Percentiles rank a stretch among this genome's conserved stretches.
These are phyloP conservation scores for Zalaria obscura DNA, from an alignment of 2,329 filamentous ascomycete species.

Conservation along the genomic window DNA sequence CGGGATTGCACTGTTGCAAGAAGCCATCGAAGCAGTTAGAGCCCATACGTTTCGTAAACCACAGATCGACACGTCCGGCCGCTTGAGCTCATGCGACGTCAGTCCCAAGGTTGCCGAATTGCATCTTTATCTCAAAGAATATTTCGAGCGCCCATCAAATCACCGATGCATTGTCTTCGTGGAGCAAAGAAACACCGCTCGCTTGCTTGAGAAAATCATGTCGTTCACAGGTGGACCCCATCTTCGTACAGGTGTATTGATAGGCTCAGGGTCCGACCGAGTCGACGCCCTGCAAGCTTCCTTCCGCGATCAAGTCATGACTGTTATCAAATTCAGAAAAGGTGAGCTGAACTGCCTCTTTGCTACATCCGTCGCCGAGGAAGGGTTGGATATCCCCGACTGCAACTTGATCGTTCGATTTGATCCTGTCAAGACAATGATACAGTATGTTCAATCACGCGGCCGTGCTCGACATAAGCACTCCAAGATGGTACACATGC, in stretches of 20 bases:
- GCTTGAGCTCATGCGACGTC: slow-evolving; percentile 20
- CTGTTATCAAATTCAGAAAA: slow-evolving; percentile 49
- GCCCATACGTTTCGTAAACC: slow-evolving; percentile 1
- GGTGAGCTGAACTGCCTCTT: slow-evolving; percentile 48
- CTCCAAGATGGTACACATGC: slow-evolving; percentile 75
- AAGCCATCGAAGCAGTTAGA: slow-evolving; percentile 32
- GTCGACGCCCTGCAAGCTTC: slow-evolving; percentile 45
- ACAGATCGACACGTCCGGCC: slow-evolving; percentile 9
- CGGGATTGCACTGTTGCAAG: slow-evolving; percentile 41
- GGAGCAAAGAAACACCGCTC: slow-evolving; percentile 61
- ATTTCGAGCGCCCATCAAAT: slow-evolving; percentile 45
- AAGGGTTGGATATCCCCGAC: slow-evolving; percentile 51
- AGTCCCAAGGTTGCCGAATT: slow-evolving; percentile 63
- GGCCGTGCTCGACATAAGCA: slow-evolving; percentile 66
- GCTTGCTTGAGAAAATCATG: slow-evolving; percentile 57
- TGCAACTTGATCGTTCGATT: slow-evolving; percentile 62
- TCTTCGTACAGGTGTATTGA: slow-evolving; percentile 48
- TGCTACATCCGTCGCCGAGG: slow-evolving; percentile 50
- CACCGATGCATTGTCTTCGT: slow-evolving; percentile 81
- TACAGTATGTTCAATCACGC: slow-evolving; percentile 87
- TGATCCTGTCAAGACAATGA: slow-evolving; percentile 77
- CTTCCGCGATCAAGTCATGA: slow-evolving; percentile 59
- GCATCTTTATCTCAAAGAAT: slow-evolving; percentile 41
- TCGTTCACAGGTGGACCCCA: slow-evolving; percentile 40
- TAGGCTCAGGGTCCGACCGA: slow-evolving; percentile 37